Conservation (phyloP, 352 stramenopile species). For the Globisporangium megalacanthum region DNA sequence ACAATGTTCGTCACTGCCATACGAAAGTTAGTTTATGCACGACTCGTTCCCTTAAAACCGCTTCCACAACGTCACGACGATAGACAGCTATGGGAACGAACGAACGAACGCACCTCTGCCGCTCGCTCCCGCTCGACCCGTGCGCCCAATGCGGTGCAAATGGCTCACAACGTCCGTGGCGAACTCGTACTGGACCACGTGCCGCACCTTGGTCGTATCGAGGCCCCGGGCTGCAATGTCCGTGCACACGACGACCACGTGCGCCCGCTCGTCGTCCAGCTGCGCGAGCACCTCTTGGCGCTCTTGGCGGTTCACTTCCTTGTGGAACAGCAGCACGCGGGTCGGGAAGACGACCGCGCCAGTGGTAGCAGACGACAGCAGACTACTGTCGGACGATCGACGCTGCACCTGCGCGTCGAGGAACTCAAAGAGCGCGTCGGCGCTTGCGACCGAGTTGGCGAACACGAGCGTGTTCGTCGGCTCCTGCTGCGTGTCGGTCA, state of each 20-base stretch:
- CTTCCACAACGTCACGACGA: too few species aligned
- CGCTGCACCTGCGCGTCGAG: slow-evolving; percentile 23
- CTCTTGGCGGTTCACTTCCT: slow-evolving; percentile 48
- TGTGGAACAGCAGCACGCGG: slow-evolving; percentile 43
- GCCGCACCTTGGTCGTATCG: slow-evolving; percentile 60
- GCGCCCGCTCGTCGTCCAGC: slow-evolving; percentile 27
- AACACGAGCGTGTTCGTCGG: slow-evolving; percentile 60
- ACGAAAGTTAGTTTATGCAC: background rate
- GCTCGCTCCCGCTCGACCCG: slow-evolving; percentile 41
- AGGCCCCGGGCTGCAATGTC: slow-evolving; percentile 73
- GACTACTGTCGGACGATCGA: too few species aligned
- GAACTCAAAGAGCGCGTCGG: slow-evolving; percentile 47
- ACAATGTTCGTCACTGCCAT: slow-evolving; percentile 73
- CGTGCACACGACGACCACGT: slow-evolving; percentile 59
- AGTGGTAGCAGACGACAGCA: too few species aligned
- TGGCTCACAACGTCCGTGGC: slow-evolving; percentile 77
- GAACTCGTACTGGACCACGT: slow-evolving; percentile 83
- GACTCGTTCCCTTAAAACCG: too few species aligned
- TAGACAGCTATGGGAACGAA: too few species aligned
- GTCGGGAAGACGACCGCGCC: too few species aligned
- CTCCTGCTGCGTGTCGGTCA: slow-evolving; percentile 15
- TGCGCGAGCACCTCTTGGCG: slow-evolving; percentile 39
- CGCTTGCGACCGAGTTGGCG: slow-evolving; percentile 68
- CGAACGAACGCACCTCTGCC: slow-evolving; percentile 40
- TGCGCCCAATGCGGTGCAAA: slow-evolving; percentile 74